phyloP scores from a whole-genome alignment of 192 early-diverging fungal species.

The Pilobolus umbonatus region DNA sequence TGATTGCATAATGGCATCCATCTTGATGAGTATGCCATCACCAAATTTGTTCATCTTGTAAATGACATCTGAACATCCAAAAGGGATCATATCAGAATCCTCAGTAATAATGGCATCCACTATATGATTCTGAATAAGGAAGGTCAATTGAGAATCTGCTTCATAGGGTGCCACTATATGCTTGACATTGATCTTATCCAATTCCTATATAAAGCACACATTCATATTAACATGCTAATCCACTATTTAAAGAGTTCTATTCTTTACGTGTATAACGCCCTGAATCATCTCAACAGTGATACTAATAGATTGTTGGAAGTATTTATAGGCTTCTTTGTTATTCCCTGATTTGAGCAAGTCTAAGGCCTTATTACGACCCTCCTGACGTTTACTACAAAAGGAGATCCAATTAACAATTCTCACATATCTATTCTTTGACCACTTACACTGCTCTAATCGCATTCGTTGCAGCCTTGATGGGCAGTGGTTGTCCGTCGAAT shows the following conservation, averaged over 20 bases:
- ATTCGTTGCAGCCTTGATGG: constrained; percentile 79
- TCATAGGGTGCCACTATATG: constrained; percentile 95
- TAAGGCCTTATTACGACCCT: too few species aligned
- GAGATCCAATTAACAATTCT: constrained; percentile 4
- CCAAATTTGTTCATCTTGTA: constrained; percentile 81
- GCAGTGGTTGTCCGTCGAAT: constrained; percentile 91
- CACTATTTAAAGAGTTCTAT: not conserved
- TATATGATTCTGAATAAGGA: constrained; percentile 59
- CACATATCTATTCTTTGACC: not conserved
- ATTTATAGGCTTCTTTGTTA: not conserved
- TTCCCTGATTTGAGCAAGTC: constrained; percentile 1
- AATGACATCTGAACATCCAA: constrained; percentile 83
- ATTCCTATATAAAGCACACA: constrained; percentile 32
- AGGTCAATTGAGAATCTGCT: constrained; percentile 94
- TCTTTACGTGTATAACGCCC: constrained; percentile 8
- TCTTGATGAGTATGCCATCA: constrained; percentile 57
- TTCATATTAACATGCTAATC: constrained; percentile 39
- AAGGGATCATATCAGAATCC: constrained; percentile 93
- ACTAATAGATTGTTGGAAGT: not conserved
- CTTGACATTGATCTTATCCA: constrained; percentile 58
- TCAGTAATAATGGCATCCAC: constrained; percentile 85
- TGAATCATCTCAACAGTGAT: constrained; percentile 5
- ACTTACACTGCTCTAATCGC: constrained; percentile 52
- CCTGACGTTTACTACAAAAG: not conserved
- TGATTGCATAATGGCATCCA: constrained; percentile 45